Base-by-base conservation (phyloP, 2,329 filamentous ascomycete species). In the Calonectria hawksworthii region DNA sequence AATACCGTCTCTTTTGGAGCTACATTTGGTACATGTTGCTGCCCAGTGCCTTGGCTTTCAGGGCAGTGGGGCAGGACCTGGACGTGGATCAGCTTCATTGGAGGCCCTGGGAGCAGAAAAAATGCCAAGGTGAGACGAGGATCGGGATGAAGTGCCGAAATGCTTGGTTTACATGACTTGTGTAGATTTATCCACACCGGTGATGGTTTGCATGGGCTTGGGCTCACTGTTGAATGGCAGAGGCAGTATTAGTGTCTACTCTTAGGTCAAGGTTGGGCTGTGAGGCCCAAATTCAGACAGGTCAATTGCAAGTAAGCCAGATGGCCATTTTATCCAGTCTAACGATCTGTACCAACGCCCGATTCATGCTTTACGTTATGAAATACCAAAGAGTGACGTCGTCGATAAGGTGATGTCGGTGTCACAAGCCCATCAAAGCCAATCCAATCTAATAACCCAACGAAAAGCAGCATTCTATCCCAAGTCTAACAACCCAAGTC, bases 61-160 rank as follows among this genome's bases (percentile, higher is more conserved):
- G n/a, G 51, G 66, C 70, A 59, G 75, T 75, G 79, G 74, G 70
- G 44, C 34, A 68, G 59, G 68, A 61, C 59, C 74, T 30, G 76
- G 81, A 83, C 81, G 82, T 83, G 80, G 79, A 79, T 79, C 66
- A 59, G 75, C 78, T 74, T 75, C 44, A 84, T 84, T 83, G 79
- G 78, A 81, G 77, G 54, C 65, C 51, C 50, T n/a, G 61, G n/a
- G 54, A 50, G 63, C 28, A 54, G 50, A 68, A 63, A 67, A 73
- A 73, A 70, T 54, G 75, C 50, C 74, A 75, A 74, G 78, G 74
- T 66, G 74, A 76, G 74, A 80, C 70, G 76, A n/a, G 41, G 38
- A 70, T 73, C 65, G 16, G 38, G 23, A 54, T 50, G 63, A 81
- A 70, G 66, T 64, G 75, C 70, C 70, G 70, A 66, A 51, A 56